phyloP scores from a whole-genome alignment of 2,329 filamentous ascomycete species.

The Trichoderma atroviride region DNA sequence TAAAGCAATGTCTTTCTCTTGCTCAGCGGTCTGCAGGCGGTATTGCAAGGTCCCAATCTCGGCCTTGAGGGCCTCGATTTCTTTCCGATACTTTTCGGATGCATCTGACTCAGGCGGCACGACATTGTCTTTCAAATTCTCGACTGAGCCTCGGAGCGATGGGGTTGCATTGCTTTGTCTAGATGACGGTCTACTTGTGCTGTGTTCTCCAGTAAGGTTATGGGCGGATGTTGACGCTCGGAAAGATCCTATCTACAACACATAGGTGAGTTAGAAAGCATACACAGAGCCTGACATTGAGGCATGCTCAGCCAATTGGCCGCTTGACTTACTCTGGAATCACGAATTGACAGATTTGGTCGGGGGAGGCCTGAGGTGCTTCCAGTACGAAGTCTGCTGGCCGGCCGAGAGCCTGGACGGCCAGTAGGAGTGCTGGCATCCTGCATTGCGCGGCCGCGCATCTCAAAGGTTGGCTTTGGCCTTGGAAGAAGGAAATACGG shows the following conservation, averaged over 20 bases:
- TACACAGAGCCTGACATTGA: not conserved
- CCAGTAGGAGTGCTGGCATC: slow-evolving; percentile 38
- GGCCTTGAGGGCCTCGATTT: slow-evolving; percentile 79
- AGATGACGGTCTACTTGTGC: slow-evolving; percentile 42
- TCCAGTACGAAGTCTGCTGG: slow-evolving; percentile 40
- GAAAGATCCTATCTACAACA: slow-evolving; percentile 48
- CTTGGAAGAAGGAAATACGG: not conserved
- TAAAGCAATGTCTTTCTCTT: slow-evolving; percentile 79
- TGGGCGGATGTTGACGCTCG: slow-evolving; percentile 59
- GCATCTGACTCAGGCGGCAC: slow-evolving; percentile 61
- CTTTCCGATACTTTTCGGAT: slow-evolving; percentile 59
- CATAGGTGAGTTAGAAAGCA: not conserved
- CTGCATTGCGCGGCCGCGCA: slow-evolving; percentile 41
- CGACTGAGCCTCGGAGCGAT: slow-evolving; percentile 53
- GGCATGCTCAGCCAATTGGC: slow-evolving; percentile 26
- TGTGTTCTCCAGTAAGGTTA: slow-evolving; percentile 58
- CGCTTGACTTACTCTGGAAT: slow-evolving; percentile 45
- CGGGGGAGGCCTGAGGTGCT: slow-evolving; percentile 42
- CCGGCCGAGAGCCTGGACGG: slow-evolving; percentile 37
- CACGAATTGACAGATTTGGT: slow-evolving; percentile 42
- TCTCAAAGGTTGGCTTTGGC: slow-evolving; percentile 29
- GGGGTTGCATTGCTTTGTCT: slow-evolving; percentile 46
- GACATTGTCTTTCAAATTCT: slow-evolving; percentile 62
- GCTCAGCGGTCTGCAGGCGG: slow-evolving; percentile 81
- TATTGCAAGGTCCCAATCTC: slow-evolving; percentile 88